Percentiles rank a stretch among this genome's conserved stretches.
Evolutionary conservation across 1,284 basidiomycete genomes (phyloP).

Genomic region (Singerocomus inundabilis): DNA sequence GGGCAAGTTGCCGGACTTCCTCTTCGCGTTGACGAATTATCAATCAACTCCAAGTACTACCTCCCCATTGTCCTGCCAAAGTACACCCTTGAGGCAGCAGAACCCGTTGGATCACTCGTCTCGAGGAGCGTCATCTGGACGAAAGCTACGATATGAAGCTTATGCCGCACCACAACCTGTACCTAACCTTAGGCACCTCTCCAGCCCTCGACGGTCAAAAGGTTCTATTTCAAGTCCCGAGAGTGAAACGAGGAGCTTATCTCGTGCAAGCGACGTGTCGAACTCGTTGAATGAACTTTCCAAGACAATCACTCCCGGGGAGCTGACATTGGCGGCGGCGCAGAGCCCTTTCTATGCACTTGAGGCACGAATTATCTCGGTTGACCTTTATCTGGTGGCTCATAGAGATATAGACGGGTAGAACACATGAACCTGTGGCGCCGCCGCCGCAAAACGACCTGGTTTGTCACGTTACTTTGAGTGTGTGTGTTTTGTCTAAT

Average conservation of each 20-base stretch:
- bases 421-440: neutral
- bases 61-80: conserved; percentile 12
- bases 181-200: conserved; percentile 41
- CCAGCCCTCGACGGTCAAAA: conserved; percentile 22
- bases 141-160: conserved; percentile 65
- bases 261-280: conserved; percentile 24
- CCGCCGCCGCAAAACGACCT: conserved; percentile 16
- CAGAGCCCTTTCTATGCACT: conserved; percentile 14
- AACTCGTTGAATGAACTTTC: conserved; percentile 37
- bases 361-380: conserved; percentile 22
- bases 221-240: conserved; percentile 30
- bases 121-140: conserved; percentile 33
- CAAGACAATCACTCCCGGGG: conserved; percentile 53
- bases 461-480: conserved; percentile 16
- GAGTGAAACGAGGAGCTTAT: conserved; percentile 23
- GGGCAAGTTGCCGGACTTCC: conserved; percentile 66
- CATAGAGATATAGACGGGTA: conserved; percentile 13
- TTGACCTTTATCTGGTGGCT: neutral
- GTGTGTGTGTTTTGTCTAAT: conserved; percentile 13
- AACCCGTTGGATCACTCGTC: conserved; percentile 32
- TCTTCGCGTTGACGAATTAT: conserved; percentile 43
- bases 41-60: conserved; percentile 28
- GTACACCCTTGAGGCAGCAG: conserved; percentile 10
- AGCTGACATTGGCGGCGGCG: conserved; percentile 48
- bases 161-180: conserved; percentile 60